phyloP scores from a whole-genome alignment of 805 yeast genomes.

The Metschnikowia aberdeeniae region DNA sequence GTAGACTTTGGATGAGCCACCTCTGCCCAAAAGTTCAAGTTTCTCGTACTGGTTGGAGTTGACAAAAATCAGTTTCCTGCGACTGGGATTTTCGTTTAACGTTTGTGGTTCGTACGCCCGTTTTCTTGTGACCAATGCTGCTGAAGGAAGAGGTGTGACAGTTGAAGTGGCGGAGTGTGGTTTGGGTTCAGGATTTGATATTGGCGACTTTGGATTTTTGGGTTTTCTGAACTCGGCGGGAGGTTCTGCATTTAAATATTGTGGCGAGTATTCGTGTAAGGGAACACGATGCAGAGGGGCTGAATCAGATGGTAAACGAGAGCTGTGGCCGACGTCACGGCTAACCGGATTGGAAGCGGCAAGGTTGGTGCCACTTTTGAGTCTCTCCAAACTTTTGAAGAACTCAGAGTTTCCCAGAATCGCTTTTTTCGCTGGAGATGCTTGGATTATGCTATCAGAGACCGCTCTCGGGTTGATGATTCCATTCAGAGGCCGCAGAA shows the following conservation, averaged over 20 bases:
- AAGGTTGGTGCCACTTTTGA: slow-evolving; percentile 11
- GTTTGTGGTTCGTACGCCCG: background rate
- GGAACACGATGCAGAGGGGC: slow-evolving; percentile 6
- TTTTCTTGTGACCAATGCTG: background rate
- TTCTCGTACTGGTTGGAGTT: slow-evolving; percentile 68
- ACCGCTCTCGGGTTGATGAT: background rate
- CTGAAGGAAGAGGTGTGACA: background rate
- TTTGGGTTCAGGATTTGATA: background rate
- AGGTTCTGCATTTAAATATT: slow-evolving; percentile 10
- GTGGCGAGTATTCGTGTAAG: slow-evolving; percentile 8
- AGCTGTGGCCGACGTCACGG: background rate
- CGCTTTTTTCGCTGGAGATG: background rate
- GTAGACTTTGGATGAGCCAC: slow-evolving; percentile 90
- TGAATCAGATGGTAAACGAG: background rate
- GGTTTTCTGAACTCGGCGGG: slow-evolving; percentile 34
- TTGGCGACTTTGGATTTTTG: slow-evolving; percentile 17
- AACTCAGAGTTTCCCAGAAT: slow-evolving; percentile 16
- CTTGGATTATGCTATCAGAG: background rate
- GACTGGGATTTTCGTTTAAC: slow-evolving; percentile 17
- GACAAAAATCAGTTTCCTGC: slow-evolving; percentile 29
- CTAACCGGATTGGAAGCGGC: background rate
- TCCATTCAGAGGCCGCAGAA: background rate
- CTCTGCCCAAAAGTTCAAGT: slow-evolving; percentile 78
- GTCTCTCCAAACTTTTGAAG: slow-evolving; percentile 15
- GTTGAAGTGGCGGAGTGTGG: slow-evolving; percentile 5